Conservation (phyloP, 2,329 filamentous ascomycete species). For the Septoria petroselini region DNA sequence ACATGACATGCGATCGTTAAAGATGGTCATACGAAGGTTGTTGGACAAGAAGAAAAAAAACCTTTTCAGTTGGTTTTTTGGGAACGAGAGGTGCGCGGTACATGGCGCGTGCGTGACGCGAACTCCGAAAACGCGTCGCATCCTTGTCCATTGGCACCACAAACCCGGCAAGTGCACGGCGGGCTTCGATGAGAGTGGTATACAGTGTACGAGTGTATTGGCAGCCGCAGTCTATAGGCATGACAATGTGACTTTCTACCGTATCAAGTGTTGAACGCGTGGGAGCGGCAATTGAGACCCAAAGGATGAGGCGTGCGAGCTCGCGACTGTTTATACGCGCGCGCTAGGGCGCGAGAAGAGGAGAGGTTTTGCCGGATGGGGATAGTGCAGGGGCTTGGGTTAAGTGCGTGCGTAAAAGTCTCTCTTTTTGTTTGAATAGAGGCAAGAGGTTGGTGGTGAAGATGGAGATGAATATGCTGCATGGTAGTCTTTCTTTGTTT, state of each 20-base stretch:
- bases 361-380: conserved; percentile 1
- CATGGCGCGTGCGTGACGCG: conserved; percentile 12
- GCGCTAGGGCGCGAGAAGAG: conserved; percentile 2
- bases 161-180: conserved; percentile 3
- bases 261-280: neutral
- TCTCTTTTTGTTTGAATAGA: too few species aligned
- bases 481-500: too few species aligned
- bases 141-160: neutral
- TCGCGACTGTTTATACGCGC: conserved; percentile 1
- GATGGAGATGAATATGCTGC: too few species aligned
- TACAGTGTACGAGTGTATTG: conserved; percentile 6
- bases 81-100: too few species aligned
- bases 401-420: conserved; percentile 2
- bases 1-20: neutral
- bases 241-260: conserved; percentile 4
- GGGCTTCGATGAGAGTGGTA: neutral
- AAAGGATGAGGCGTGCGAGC: conserved; percentile 10
- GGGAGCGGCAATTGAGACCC: neutral
- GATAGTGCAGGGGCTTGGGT: conserved; percentile 1
- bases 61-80: neutral
- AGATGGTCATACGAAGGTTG: too few species aligned
- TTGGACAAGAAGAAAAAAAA: conserved; percentile 2
- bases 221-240: conserved; percentile 4
- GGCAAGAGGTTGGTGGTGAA: too few species aligned
- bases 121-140: conserved; percentile 1